Evolutionary conservation across 2,329 filamentous ascomycete genomes (phyloP).

Genomic region (Microdochium bolleyi): DNA sequence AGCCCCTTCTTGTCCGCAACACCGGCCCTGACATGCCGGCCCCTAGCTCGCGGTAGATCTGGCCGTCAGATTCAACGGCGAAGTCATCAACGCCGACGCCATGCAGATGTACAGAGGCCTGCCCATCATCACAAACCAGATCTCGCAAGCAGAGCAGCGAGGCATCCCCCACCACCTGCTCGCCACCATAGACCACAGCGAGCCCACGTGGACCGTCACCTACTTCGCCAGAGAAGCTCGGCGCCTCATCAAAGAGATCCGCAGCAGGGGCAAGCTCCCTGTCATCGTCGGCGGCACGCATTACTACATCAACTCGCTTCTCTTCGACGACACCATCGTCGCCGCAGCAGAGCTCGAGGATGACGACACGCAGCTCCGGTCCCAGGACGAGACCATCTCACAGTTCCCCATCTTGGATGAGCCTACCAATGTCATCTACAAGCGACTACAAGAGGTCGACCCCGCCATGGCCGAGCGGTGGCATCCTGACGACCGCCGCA

Average conservation of each 20-base stretch:
- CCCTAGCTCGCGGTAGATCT: constrained; percentile 88
- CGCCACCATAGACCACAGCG: constrained; percentile 65
- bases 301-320: constrained; percentile 84
- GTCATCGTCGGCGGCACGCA: constrained; percentile 92
- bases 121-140: constrained; percentile 93
- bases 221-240: constrained; percentile 66
- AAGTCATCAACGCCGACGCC: constrained; percentile 94
- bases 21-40: too few relatives aligned
- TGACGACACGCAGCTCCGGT: constrained; percentile 22
- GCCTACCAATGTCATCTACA: constrained; percentile 62
- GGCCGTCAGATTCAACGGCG: constrained; percentile 75
- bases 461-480: constrained; percentile 83
- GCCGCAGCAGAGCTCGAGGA: constrained; percentile 20
- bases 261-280: constrained; percentile 68
- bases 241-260: constrained; percentile 67
- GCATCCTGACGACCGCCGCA: constrained; percentile 89
- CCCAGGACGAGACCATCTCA: constrained; percentile 24
- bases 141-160: constrained; percentile 64
- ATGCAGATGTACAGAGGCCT: constrained; percentile 95
- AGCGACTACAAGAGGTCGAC: constrained; percentile 71
- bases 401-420: constrained; percentile 65
- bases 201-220: constrained; percentile 77
- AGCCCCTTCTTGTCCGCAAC: too few relatives aligned
- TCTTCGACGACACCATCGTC: constrained; percentile 69
- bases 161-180: constrained; percentile 85